These are phyloP conservation scores for Lecanoromycetidae sp. DNA, from an alignment of 2,329 filamentous ascomycete species.

Conservation along the genomic window DNA sequence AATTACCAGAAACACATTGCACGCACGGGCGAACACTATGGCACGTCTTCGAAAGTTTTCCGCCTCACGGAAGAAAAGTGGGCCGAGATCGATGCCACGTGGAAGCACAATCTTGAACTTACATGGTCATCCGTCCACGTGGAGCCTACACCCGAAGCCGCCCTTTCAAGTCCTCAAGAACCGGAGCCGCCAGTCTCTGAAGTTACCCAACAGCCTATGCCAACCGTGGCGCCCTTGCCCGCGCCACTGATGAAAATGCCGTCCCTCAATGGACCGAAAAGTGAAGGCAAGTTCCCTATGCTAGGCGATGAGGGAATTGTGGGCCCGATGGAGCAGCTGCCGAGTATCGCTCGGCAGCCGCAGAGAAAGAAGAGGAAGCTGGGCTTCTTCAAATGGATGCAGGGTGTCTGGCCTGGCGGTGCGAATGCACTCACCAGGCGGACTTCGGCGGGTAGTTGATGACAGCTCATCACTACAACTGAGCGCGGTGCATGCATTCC, in stretches of 20 bases:
- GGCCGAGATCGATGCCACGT: constrained; percentile 63
- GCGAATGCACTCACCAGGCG: constrained; percentile 1
- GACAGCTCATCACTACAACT: background rate
- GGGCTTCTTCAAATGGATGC: constrained; percentile 11
- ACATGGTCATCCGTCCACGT: constrained; percentile 48
- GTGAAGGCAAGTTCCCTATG: constrained; percentile 72
- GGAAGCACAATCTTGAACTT: constrained; percentile 58
- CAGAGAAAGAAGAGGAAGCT: constrained; percentile 12
- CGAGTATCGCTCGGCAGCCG: constrained; percentile 1
- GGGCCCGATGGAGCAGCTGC: constrained; percentile 60
- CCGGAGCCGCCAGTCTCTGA: no score
- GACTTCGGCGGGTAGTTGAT: background rate
- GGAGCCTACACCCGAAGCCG: no score
- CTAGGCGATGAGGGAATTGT: constrained; percentile 87
- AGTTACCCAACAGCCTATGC: background rate
- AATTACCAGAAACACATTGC: constrained; percentile 86
- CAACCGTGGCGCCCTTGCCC: background rate
- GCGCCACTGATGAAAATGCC: constrained; percentile 13
- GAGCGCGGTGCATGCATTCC: no score
- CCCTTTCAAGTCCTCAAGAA: no score
- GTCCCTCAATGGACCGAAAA: constrained; percentile 49
- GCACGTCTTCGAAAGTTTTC: constrained; percentile 79
- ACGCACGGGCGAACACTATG: constrained; percentile 81
- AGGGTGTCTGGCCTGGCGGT: constrained; percentile 10
- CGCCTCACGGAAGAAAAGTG: constrained; percentile 78